A percentile compares a stretch with the other conserved stretches of the same genome.
Evolutionary conservation across 352 stramenopile species (phyloP).

Genomic region (Globisporangium perplexum): DNA sequence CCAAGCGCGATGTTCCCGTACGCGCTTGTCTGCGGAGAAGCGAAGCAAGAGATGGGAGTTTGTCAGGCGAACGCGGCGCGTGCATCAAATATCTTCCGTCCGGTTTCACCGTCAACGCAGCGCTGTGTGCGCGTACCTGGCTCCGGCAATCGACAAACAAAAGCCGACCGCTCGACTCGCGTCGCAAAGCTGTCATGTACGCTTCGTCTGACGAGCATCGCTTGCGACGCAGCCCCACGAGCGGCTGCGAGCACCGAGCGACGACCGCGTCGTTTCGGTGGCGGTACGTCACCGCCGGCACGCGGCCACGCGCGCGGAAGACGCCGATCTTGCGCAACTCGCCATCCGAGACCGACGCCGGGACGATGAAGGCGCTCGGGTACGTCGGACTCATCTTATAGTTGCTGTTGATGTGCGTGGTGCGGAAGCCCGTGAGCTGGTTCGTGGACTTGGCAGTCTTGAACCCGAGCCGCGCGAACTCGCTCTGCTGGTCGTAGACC

Average conservation of each 20-base stretch:
- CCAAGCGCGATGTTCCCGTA: slow-evolving; percentile 80
- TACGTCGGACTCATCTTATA: slow-evolving; percentile 85
- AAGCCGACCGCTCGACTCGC: slow-evolving; percentile 53
- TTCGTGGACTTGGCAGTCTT: slow-evolving; percentile 26
- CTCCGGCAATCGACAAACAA: slow-evolving; percentile 81
- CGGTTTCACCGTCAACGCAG: not conserved
- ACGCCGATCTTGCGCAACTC: slow-evolving; percentile 82
- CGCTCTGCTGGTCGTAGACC: slow-evolving; percentile 42
- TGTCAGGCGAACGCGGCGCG: not conserved
- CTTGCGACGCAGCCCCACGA: slow-evolving; percentile 93
- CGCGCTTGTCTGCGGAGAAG: slow-evolving; percentile 55
- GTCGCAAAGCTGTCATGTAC: slow-evolving; percentile 49
- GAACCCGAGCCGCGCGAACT: slow-evolving; percentile 62
- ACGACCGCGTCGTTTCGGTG: slow-evolving; percentile 90
- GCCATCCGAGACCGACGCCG: slow-evolving; percentile 87
- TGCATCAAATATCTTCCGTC: not conserved
- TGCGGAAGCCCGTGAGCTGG: slow-evolving; percentile 48
- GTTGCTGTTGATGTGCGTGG: slow-evolving; percentile 65
- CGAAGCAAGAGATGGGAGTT: not conserved
- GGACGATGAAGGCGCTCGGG: slow-evolving; percentile 84
- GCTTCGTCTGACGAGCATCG: slow-evolving; percentile 89
- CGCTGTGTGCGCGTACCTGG: slow-evolving; percentile 25
- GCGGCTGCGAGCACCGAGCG: slow-evolving; percentile 90
- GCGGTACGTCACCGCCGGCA: slow-evolving; percentile 90
- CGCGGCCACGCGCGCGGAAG: slow-evolving; percentile 90